Evolutionary conservation across 2,329 filamentous ascomycete species (phyloP).

Genomic region (Ophiostoma montium): DNA sequence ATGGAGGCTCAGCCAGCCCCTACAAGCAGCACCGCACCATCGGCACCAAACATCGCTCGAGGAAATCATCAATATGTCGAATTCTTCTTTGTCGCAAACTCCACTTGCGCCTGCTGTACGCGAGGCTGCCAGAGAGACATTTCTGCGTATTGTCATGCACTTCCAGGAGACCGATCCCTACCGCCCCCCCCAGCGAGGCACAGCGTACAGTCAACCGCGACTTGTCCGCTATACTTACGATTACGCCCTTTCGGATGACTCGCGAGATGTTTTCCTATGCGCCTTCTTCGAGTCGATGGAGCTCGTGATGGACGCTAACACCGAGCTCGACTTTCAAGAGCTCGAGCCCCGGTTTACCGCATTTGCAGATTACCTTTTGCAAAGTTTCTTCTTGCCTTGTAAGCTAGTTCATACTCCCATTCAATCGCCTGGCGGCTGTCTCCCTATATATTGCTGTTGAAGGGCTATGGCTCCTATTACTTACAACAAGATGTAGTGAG

Average conservation of each 20-base stretch:
- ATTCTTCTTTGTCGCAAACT: slow-evolving; percentile 6
- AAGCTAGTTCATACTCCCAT: background rate
- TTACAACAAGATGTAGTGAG: slow-evolving; percentile 17
- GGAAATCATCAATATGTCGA: slow-evolving; percentile 11
- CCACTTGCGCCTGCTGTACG: slow-evolving; percentile 12
- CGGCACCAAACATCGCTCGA: slow-evolving; percentile 14
- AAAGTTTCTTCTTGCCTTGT: slow-evolving; percentile 18
- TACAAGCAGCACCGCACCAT: too few species aligned
- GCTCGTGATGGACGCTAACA: slow-evolving; percentile 8
- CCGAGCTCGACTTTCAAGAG: slow-evolving; percentile 11
- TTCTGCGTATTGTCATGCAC: slow-evolving; percentile 13
- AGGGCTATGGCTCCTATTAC: too few species aligned
- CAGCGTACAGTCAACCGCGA: slow-evolving; percentile 13
- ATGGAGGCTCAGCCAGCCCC: too few species aligned
- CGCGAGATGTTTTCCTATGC: slow-evolving; percentile 16
- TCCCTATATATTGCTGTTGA: too few species aligned
- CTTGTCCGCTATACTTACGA: slow-evolving; percentile 18
- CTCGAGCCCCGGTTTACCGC: slow-evolving; percentile 11
- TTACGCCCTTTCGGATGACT: slow-evolving; percentile 15
- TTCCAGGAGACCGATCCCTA: slow-evolving; percentile 10
- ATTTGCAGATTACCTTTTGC: slow-evolving; percentile 17
- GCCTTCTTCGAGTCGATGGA: slow-evolving; percentile 16
- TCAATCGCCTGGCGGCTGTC: too few species aligned
- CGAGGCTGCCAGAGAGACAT: slow-evolving; percentile 9
- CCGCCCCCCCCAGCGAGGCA: background rate